A percentile compares a stretch with the other conserved stretches of the same genome.
Conservation (phyloP, 805 yeast genomes). For the Debaryomyces prosopidis region DNA sequence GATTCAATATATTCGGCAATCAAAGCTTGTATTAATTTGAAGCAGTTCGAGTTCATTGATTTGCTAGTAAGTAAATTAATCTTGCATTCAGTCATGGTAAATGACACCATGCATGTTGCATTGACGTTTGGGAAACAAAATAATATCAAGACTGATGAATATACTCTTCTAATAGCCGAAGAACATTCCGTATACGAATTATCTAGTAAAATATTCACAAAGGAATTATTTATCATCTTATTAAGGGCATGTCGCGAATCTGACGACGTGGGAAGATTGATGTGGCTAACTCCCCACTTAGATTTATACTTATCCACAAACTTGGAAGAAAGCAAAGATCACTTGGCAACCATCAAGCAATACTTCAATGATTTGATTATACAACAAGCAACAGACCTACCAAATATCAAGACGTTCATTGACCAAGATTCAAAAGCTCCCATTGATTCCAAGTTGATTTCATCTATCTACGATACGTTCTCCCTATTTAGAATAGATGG, state of each 20-base stretch:
- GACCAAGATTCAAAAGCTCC: constrained; percentile 2
- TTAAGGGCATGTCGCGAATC: constrained; percentile 23
- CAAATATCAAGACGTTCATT: background rate
- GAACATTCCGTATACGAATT: constrained; percentile 12
- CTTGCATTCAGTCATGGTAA: constrained; percentile 19
- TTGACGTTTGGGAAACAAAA: constrained; percentile 11
- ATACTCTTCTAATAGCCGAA: constrained; percentile 13
- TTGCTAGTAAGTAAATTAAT: constrained; percentile 32
- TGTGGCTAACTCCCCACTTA: constrained; percentile 38
- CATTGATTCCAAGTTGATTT: constrained; percentile 18
- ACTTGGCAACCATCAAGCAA: constrained; percentile 1
- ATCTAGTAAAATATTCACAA: constrained; percentile 18
- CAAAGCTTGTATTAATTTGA: constrained; percentile 25
- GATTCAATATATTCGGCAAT: constrained; percentile 27
- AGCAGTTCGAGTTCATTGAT: constrained; percentile 30
- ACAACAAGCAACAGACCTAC: background rate
- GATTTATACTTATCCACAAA: constrained; percentile 18
- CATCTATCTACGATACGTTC: constrained; percentile 19
- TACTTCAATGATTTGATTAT: background rate
- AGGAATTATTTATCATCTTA: constrained; percentile 20
- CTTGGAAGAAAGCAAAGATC: constrained; percentile 4
- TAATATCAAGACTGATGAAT: constrained; percentile 1
- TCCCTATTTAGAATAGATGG: constrained; percentile 28
- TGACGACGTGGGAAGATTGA: constrained; percentile 31
- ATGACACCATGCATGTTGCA: constrained; percentile 4